phyloP scores from a whole-genome alignment of 768 basidiomycete genomes.

The Tylopilus felleus region DNA sequence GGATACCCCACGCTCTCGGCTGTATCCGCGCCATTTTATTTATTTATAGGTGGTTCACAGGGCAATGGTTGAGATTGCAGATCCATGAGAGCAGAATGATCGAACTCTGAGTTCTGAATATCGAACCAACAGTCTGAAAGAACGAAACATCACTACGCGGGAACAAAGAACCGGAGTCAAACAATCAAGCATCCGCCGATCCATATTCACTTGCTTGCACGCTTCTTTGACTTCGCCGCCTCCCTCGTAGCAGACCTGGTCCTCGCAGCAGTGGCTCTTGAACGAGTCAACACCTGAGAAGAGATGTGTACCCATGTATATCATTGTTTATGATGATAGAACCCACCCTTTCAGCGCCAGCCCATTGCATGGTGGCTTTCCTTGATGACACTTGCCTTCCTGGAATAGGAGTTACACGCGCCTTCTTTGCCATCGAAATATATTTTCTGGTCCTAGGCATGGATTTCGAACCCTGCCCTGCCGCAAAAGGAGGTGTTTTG shows the following conservation, averaged over 20 bases:
- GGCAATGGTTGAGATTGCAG: not conserved
- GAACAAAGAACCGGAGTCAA: not conserved
- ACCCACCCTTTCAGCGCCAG: constrained; percentile 11
- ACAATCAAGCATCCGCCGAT: not conserved
- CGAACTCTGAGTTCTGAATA: not conserved
- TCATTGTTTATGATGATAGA: not conserved
- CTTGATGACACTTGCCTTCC: constrained; percentile 8
- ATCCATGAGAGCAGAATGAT: not conserved
- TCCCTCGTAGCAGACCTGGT: not conserved
- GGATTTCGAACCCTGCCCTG: constrained; percentile 2
- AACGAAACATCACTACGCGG: not conserved
- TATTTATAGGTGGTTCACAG: not conserved
- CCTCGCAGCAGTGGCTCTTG: not conserved
- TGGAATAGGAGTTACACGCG: constrained; percentile 8
- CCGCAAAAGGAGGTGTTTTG: not conserved
- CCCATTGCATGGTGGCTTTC: constrained; percentile 1
- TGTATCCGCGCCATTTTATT: not conserved
- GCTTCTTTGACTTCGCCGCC: not conserved
- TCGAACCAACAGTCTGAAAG: constrained; percentile 1
- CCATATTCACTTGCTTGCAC: not conserved
- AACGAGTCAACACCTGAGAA: constrained; percentile 3
- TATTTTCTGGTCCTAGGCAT: constrained; percentile 17
- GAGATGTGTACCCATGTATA: not conserved
- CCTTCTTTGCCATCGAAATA: constrained; percentile 25
- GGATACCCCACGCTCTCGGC: not conserved